phyloP scores from a whole-genome alignment of 2,329 filamentous ascomycete genomes.

The Coniochaeta sp. region DNA sequence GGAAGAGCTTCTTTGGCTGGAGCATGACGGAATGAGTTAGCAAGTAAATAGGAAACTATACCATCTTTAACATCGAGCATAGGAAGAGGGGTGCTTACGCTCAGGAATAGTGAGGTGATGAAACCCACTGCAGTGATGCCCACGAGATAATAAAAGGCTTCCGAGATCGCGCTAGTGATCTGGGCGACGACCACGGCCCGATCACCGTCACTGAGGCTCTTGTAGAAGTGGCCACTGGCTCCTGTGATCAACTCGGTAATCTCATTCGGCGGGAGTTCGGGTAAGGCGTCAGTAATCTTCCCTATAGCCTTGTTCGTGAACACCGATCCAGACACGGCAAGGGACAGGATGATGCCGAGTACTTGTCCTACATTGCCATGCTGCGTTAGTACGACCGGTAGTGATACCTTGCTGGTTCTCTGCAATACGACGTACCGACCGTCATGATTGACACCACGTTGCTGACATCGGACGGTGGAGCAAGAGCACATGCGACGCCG shows the following conservation, averaged over 20 bases:
- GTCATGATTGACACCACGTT: constrained; percentile 9
- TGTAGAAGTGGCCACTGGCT: constrained; percentile 3
- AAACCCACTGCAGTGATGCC: constrained; percentile 6
- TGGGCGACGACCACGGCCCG: constrained; percentile 5
- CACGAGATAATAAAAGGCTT: constrained; percentile 6
- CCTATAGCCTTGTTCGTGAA: constrained; percentile 7
- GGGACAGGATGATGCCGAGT: constrained; percentile 5
- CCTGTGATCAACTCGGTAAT: constrained; percentile 6
- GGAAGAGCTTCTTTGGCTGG: background rate
- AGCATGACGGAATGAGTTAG: background rate
- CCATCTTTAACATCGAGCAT: background rate
- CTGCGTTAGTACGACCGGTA: background rate
- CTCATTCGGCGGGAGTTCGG: background rate
- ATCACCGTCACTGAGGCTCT: constrained; percentile 2
- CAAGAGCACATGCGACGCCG: constrained; percentile 4
- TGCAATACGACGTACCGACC: constrained; percentile 3
- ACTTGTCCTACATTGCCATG: constrained; percentile 4
- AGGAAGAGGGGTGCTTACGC: constrained; percentile 2
- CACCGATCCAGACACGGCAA: constrained; percentile 6
- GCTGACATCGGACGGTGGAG: constrained; percentile 6
- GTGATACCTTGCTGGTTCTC: background rate
- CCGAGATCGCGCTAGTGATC: constrained; percentile 5
- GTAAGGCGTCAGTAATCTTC: constrained; percentile 5
- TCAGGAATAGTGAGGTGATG: constrained; percentile 7
- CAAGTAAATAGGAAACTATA: constrained; percentile 6